Evolutionary conservation across 129 eudicot genomes (phyloP).

Genomic region (Chrysanthemum lavandulifolium): DNA sequence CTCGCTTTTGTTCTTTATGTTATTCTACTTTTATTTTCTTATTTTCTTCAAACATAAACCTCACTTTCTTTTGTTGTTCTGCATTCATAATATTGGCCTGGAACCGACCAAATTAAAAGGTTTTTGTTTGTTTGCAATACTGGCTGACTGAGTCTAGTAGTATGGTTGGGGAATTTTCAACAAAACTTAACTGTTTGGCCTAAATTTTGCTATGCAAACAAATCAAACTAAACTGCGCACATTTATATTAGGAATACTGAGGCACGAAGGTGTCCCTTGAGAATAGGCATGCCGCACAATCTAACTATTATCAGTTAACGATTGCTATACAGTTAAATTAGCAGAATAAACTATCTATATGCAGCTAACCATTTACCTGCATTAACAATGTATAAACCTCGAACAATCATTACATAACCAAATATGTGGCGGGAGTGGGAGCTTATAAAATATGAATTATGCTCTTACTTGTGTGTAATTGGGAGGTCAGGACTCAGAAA

Average conservation of each 20-base stretch:
- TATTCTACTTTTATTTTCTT: neutral
- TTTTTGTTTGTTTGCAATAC: neutral
- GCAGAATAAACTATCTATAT: too few species aligned
- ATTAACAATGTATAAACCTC: neutral
- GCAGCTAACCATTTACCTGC: neutral
- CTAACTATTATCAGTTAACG: neutral
- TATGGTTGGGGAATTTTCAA: neutral
- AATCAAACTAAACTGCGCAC: neutral
- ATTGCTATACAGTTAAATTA: too few species aligned
- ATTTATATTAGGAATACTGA: neutral
- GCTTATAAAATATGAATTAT: too few species aligned
- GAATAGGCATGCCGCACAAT: neutral
- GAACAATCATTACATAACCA: neutral
- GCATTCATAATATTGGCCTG: neutral
- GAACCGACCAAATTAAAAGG: neutral
- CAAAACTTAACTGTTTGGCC: neutral
- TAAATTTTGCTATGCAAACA: neutral
- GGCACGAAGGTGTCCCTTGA: neutral
- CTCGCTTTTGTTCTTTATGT: neutral
- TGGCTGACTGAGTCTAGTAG: neutral
- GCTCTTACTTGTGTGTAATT: neutral
- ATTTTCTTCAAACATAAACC: neutral
- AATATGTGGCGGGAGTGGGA: too few species aligned
- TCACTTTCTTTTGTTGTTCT: neutral
- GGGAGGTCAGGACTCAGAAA: slow-evolving; percentile 1